These are phyloP conservation scores for Casuarina equisetifolia DNA, from an alignment of 306 rosid genomes.

Conservation along the genomic window DNA sequence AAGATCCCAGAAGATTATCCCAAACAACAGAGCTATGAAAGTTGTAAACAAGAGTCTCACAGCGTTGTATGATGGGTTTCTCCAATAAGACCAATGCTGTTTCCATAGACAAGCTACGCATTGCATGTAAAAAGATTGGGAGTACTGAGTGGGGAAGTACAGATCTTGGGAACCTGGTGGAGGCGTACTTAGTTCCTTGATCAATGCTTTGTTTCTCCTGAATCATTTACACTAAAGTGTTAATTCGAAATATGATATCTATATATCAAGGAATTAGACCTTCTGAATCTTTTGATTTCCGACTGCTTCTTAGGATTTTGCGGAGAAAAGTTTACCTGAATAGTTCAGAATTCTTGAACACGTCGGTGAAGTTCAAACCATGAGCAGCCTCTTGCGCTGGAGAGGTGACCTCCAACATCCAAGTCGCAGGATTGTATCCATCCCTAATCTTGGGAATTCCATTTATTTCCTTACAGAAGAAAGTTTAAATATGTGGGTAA, in stretches of 20 bases:
- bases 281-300: background rate
- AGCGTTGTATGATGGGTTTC: constrained; percentile 79
- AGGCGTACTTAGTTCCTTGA: constrained; percentile 61
- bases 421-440: constrained; percentile 91
- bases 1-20: constrained; percentile 76
- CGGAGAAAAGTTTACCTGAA: constrained; percentile 37
- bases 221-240: constrained; percentile 7
- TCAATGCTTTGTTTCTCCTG: constrained; percentile 79
- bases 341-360: constrained; percentile 61
- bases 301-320: background rate
- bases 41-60: constrained; percentile 76
- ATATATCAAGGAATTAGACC: background rate
- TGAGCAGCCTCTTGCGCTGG: constrained; percentile 63
- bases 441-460: constrained; percentile 76
- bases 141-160: constrained; percentile 58
- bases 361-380: constrained; percentile 54
- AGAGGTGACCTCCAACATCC: constrained; percentile 92
- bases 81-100: constrained; percentile 80
- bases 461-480: constrained; percentile 48
- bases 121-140: constrained; percentile 65
- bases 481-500: background rate
- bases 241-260: background rate
- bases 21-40: constrained; percentile 67
- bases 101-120: constrained; percentile 88
- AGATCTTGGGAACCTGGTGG: constrained; percentile 64